Evolutionary conservation across 225 moss, liverwort and hornwort species (phyloP).

Genomic region (Pleurozium schreberi): DNA sequence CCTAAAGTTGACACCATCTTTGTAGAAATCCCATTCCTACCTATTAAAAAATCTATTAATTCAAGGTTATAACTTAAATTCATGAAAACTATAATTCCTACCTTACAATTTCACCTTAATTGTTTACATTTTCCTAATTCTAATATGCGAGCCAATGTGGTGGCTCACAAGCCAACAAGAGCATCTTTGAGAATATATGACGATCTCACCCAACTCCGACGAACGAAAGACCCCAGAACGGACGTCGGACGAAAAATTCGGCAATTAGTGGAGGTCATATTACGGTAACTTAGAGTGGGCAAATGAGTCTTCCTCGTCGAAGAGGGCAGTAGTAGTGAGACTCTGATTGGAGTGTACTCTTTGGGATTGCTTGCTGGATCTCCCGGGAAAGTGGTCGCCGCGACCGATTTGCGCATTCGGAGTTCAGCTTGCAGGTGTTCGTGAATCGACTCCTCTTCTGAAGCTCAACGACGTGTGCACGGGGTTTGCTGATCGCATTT

Average conservation of each 20-base stretch:
- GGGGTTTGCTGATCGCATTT: constrained; percentile 3
- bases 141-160: too few species aligned
- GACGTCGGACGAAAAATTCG: neutral
- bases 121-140: too few species aligned
- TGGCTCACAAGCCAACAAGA: too few species aligned
- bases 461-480: neutral
- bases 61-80: too few species aligned
- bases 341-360: neutral
- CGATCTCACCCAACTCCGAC: neutral
- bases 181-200: neutral
- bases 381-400: neutral
- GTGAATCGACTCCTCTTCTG: neutral
- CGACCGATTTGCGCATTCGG: neutral
- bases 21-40: too few species aligned
- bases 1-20: too few species aligned
- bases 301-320: neutral
- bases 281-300: neutral
- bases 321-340: neutral
- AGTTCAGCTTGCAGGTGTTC: neutral
- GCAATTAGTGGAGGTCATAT: neutral
- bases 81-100: too few species aligned
- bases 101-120: too few species aligned
- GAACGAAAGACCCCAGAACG: neutral
- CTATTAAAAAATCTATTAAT: too few species aligned
- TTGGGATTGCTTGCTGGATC: neutral